Evolutionary conservation across 805 yeast species (phyloP).

Genomic region (Candida hispaniensis): DNA sequence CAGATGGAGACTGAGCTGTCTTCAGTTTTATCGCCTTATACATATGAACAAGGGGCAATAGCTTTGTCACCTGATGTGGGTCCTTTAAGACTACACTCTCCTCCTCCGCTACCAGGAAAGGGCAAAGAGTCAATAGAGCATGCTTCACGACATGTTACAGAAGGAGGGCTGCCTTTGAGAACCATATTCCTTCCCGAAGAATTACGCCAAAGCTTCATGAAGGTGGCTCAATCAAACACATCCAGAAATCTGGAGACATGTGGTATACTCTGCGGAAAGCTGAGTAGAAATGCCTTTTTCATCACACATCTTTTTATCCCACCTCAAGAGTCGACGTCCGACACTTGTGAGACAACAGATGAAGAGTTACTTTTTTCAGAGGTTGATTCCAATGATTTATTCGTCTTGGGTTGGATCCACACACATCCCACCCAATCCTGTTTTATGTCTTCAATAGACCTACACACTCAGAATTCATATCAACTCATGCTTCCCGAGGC

Average conservation of each 20-base stretch:
- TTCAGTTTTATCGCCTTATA: constrained; percentile 8
- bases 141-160: constrained; percentile 33
- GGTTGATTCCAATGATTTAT: constrained; percentile 44
- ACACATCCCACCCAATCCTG: constrained; percentile 70
- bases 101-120: constrained; percentile 1
- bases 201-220: constrained; percentile 36
- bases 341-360: constrained; percentile 51
- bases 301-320: constrained; percentile 54
- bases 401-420: constrained; percentile 66
- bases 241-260: constrained; percentile 46
- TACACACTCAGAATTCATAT: constrained; percentile 58
- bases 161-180: constrained; percentile 46
- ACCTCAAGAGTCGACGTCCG: constrained; percentile 49
- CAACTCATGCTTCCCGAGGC: constrained; percentile 64
- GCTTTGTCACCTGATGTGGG: constrained; percentile 4
- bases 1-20: constrained; percentile 11
- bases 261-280: constrained; percentile 54
- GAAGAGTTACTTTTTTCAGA: constrained; percentile 49
- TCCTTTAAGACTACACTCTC: constrained; percentile 14
- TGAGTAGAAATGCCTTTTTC: constrained; percentile 52
- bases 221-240: constrained; percentile 42
- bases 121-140: constrained; percentile 19
- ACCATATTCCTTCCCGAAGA: constrained; percentile 40
- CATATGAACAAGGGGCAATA: constrained; percentile 3
- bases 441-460: constrained; percentile 52